Conservation (phyloP, 2,329 filamentous ascomycete genomes). For the Lasiodiplodia sp. region DNA sequence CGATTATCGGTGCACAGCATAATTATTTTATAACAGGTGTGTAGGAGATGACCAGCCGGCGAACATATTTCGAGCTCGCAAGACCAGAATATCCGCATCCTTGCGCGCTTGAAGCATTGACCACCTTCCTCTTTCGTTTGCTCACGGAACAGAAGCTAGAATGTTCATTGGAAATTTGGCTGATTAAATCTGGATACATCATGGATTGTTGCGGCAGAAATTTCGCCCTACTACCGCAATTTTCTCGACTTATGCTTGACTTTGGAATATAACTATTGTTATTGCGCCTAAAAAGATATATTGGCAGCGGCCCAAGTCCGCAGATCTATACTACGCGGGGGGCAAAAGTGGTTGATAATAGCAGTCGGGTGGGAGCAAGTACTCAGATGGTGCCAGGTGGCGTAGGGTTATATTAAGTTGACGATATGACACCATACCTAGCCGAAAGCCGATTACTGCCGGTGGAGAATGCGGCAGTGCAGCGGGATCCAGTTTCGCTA, state of each 20-base stretch:
- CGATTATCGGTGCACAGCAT: background rate
- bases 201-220: background rate
- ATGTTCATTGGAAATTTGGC: background rate
- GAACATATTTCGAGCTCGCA: background rate
- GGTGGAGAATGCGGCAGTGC: slow-evolving; percentile 5
- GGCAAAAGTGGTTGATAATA: background rate
- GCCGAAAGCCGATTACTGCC: background rate
- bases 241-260: background rate
- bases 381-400: background rate
- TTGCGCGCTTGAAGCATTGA: background rate
- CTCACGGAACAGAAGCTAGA: background rate
- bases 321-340: no score
- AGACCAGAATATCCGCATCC: background rate
- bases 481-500: slow-evolving; percentile 8
- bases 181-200: background rate
- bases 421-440: slow-evolving; percentile 3
- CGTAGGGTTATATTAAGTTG: background rate
- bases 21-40: background rate
- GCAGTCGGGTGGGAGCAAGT: background rate
- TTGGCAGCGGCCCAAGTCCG: no score
- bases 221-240: background rate
- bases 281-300: background rate
- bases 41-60: background rate
- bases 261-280: background rate
- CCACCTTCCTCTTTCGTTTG: background rate